Evolutionary conservation across 2,329 filamentous ascomycete species (phyloP), one percentile per base, ranked within the genome.

Genomic region (Elsinoe batatas): DNA sequence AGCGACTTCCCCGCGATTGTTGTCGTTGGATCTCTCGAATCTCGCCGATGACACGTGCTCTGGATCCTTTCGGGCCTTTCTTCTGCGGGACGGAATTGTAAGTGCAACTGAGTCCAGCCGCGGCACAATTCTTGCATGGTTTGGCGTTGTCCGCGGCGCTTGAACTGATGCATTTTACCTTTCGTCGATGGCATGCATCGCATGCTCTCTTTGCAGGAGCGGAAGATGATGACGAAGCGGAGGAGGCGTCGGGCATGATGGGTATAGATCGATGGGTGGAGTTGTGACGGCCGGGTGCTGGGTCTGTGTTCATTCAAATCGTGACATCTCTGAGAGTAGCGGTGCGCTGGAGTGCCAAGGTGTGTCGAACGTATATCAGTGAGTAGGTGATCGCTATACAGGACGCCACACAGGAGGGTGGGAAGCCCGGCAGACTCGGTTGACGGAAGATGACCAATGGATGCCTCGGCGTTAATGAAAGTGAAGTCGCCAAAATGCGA

Each of bases 31-130:
- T 80, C 72, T 73, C 78, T 53, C 81, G 74, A 18, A 84, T 70
- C 68, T 82, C 79, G 58, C 80, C 81, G 57, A 84, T 80, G 38
- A 84, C 79, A 61, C 81, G 79, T 33, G 81, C 81, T 58, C 79
- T 76, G 50, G 79, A 80, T 26, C 79, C 78, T 63, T 83, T 84
- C 11, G 81, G 81, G 2, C 81, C 81, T 61, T 82, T 79, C 67
- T 82, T 83, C 66, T 81, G 79, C 12, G 81, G 81, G 42, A 84
- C 76, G 62, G 82, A 79, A 62, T 83, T 81, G 65, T 81, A 80
- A 60, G 80, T 83, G 70, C 81, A 84, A n/a, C 71, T 75, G 58
- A 84, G 73, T 20, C 78, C 75, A 30, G 80, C 79, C 57, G 77
- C 76, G 54, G 74, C 68, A 66, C 81, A 84, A 64, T 82, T 82